Evolutionary conservation across 257 asterid genomes (phyloP).

Genomic region (Cynanchum wilfordii): DNA sequence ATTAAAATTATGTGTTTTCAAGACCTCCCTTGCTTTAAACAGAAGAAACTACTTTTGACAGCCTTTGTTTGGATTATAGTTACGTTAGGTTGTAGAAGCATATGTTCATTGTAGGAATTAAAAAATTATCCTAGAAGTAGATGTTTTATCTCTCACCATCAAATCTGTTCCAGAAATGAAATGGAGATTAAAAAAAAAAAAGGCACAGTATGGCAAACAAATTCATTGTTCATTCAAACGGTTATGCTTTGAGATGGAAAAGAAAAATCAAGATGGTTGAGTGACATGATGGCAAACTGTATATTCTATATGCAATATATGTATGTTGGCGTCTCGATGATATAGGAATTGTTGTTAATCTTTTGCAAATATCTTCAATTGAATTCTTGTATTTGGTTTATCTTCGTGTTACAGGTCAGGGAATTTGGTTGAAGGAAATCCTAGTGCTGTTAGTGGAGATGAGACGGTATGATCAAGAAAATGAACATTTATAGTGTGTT

Average conservation of each 20-base stretch:
- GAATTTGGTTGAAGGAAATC: slow-evolving; percentile 82
- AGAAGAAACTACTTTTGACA: background rate
- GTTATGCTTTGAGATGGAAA: background rate
- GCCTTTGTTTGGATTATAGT: background rate
- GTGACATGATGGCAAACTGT: background rate
- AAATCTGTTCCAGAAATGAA: background rate
- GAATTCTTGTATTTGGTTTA: slow-evolving; percentile 18
- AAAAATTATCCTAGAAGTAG: background rate
- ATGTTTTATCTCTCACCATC: background rate
- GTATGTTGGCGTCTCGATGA: background rate
- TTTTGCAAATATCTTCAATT: background rate
- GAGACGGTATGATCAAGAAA: slow-evolving; percentile 68
- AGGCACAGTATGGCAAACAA: background rate
- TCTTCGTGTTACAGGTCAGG: slow-evolving; percentile 67
- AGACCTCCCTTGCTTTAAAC: background rate
- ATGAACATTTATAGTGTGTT: slow-evolving; percentile 1
- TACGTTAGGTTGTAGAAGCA: background rate
- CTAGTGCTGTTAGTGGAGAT: slow-evolving; percentile 90
- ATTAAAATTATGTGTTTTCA: background rate
- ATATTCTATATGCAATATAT: background rate
- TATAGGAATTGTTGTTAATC: background rate
- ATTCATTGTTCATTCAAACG: background rate
- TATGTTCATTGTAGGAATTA: background rate
- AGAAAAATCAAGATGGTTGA: background rate
- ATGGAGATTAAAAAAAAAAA: background rate